Evolutionary conservation across 768 basidiomycete genomes (phyloP), one percentile per base, ranked within the genome.

Genomic region (Boletus pseudo-olivaceus): DNA sequence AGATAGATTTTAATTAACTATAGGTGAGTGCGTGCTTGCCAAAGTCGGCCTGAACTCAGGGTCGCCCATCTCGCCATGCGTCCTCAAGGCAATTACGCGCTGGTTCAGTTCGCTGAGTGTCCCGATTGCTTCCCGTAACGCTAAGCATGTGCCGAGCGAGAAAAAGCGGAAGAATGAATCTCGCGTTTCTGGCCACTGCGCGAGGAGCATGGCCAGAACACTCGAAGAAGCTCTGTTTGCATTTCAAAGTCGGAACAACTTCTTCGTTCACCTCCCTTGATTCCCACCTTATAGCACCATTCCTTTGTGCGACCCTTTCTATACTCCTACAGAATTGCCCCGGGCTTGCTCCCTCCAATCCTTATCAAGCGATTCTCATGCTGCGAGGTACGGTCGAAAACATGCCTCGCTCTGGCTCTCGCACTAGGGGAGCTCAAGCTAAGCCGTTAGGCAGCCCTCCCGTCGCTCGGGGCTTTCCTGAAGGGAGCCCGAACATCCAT

Each of bases 31-130:
- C 47, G 37, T 53, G 27, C 59, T 56, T 62, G 56, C 65, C 50
- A 65, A 63, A 58, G 48, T 57, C 42, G 51, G 59, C 49, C 47
- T 48, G 51, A 37, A 27, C 49, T 61, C 63, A 72, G 70, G 68
- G 68, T 69, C 64, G 55, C 34, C 42, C 56, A 54, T 56, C 30
- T 71, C 57, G 60, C 63, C 62, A 66, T 59, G 60, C 59, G 34
- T 56, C 68, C 68, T 66, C 70, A 62, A 72, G 68, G 68, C 70
- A 63, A 61, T 60, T 72, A 72, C 62, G 68, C 70, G 66, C 68
- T 70, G 68, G 67, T 34, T 68, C 68, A 65, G 55, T 68, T 70
- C 70, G 68, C 70, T 70, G 70, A 61, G 68, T 72, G 54, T 46
- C 59, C 62, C 70, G 67, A 68, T 64, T 55, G 53, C 64, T 57